phyloP scores from a whole-genome alignment of 441 rosid genomes.

The Arabidopsis hybrid region DNA sequence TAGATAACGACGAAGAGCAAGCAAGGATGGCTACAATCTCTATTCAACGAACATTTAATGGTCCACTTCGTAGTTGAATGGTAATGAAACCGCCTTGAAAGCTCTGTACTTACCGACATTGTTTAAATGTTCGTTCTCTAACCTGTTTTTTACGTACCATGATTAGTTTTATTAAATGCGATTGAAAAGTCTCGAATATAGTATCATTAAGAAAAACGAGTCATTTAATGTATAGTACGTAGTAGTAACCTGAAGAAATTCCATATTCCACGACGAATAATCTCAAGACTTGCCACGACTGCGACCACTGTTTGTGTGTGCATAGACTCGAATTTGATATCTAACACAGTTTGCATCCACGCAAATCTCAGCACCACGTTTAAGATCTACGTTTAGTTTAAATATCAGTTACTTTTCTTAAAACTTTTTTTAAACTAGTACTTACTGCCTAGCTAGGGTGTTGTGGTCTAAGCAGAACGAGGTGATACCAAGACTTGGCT shows the following conservation, averaged over 20 bases:
- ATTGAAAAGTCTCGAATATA: constrained; percentile 36
- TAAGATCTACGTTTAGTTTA: constrained; percentile 48
- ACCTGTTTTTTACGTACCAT: constrained; percentile 41
- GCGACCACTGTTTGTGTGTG: constrained; percentile 49
- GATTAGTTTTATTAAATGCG: not conserved
- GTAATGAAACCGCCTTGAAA: constrained; percentile 70
- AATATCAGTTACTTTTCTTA: too few relatives aligned
- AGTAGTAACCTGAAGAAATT: constrained; percentile 70
- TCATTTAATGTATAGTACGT: not conserved
- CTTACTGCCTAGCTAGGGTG: too few relatives aligned
- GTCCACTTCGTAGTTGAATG: constrained; percentile 61
- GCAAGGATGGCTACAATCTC: constrained; percentile 2
- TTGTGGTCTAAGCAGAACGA: too few relatives aligned
- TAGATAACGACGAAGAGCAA: not conserved
- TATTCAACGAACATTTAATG: constrained; percentile 24
- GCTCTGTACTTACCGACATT: constrained; percentile 66
- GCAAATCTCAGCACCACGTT: constrained; percentile 73
- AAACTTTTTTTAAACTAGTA: too few relatives aligned
- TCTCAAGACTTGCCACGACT: constrained; percentile 68
- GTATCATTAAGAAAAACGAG: not conserved
- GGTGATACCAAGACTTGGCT: not conserved
- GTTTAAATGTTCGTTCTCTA: constrained; percentile 74
- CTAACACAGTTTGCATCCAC: constrained; percentile 68
- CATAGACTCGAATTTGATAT: constrained; percentile 29
- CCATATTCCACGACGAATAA: constrained; percentile 82